Conservation (phyloP, 163 green algal species). For the Scenedesmus sp. region DNA sequence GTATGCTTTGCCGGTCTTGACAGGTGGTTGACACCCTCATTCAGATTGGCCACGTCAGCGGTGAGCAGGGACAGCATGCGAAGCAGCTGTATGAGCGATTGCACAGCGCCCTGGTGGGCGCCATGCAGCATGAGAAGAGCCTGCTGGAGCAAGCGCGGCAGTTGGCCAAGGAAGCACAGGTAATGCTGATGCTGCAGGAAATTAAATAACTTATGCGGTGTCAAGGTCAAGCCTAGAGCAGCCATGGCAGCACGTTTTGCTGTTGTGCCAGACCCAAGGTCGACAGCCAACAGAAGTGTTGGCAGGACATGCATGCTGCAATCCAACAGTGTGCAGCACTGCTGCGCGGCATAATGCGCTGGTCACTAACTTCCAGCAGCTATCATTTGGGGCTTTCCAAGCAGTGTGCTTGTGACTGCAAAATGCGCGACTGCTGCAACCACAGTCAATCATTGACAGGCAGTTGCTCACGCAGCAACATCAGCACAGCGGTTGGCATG, state of each 20-base stretch:
- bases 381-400: no score
- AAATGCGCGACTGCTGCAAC: no score
- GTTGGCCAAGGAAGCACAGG: conserved; percentile 39
- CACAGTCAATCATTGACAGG: no score
- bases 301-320: not conserved
- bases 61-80: conserved; percentile 60
- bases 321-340: no score
- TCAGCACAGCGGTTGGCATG: no score
- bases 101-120: conserved; percentile 64
- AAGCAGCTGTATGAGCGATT: conserved; percentile 66
- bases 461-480: no score
- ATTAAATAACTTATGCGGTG: not conserved
- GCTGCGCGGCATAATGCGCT: no score
- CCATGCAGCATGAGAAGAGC: conserved; percentile 65
- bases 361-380: no score
- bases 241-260: not conserved
- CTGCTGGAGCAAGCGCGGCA: conserved; percentile 63
- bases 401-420: no score
- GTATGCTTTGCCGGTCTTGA: not conserved
- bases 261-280: not conserved
- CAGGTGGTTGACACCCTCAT: conserved; percentile 71
- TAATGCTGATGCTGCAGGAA: not conserved
- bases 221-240: not conserved
- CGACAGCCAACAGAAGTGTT: not conserved
- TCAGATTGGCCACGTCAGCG: conserved; percentile 57